phyloP scores from a whole-genome alignment of 148 eudicot genomes.

The Rhododendron ferrugineum region DNA sequence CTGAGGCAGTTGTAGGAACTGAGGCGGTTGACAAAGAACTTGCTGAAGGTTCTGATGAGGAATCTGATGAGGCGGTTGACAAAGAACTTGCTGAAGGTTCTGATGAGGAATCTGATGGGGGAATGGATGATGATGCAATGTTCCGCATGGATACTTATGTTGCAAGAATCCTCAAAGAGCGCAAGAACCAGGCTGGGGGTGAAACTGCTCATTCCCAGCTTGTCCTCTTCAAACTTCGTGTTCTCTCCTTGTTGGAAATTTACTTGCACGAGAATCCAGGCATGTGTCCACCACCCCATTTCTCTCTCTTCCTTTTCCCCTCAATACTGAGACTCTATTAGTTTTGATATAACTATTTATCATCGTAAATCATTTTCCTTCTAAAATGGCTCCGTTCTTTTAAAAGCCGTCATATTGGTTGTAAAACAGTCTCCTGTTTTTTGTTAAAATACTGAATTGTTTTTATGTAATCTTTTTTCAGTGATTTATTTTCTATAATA shows the following conservation, averaged over 20 bases:
- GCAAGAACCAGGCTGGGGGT: slow-evolving; percentile 77
- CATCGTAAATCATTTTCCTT: neutral
- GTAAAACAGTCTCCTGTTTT: neutral
- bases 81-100: slow-evolving; percentile 43
- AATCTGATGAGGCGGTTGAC: slow-evolving; percentile 12
- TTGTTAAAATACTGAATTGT: neutral
- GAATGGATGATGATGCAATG: slow-evolving; percentile 99
- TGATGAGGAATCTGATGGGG: slow-evolving; percentile 78
- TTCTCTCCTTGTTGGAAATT: slow-evolving; percentile 85
- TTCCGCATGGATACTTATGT: slow-evolving; percentile 80
- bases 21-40: slow-evolving; percentile 27
- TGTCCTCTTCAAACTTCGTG: slow-evolving; percentile 86
- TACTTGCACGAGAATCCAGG: slow-evolving; percentile 92
- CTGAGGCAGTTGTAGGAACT: slow-evolving; percentile 36
- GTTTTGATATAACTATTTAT: neutral
- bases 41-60: slow-evolving; percentile 59
- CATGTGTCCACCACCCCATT: slow-evolving; percentile 5
- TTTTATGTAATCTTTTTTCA: neutral
- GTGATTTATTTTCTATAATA: neutral
- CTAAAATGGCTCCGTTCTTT: neutral
- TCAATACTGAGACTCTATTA: neutral
- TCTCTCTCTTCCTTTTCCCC: neutral
- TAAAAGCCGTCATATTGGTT: neutral
- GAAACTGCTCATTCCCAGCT: slow-evolving; percentile 90
- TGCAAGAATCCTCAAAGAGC: slow-evolving; percentile 62